Evolutionary conservation across 441 rosid genomes (phyloP).

Genomic region (Melastoma candidum): DNA sequence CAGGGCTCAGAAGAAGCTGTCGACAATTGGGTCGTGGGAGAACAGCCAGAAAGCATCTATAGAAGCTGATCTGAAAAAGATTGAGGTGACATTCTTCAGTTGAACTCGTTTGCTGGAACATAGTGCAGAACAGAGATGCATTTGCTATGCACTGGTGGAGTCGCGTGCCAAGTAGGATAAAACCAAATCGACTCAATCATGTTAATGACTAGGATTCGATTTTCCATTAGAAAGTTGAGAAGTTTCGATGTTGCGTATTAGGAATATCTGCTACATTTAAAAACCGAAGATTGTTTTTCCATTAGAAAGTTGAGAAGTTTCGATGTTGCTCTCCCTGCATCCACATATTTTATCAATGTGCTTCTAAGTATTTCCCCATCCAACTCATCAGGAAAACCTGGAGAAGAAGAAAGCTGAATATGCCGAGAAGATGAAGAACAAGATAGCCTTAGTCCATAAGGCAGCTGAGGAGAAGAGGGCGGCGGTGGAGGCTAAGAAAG

Average conservation of each 20-base stretch:
- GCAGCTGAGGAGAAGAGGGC: conserved; percentile 82
- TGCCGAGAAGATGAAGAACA: conserved; percentile 72
- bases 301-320: background rate
- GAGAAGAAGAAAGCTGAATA: conserved; percentile 75
- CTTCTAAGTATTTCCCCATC: too few species aligned
- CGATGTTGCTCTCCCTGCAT: background rate
- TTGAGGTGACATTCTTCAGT: conserved; percentile 35
- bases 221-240: too few species aligned
- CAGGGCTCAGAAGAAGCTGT: conserved; percentile 84
- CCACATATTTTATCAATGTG: background rate
- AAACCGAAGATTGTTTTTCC: too few species aligned
- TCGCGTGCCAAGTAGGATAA: too few species aligned
- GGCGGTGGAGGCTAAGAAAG: conserved; percentile 56
- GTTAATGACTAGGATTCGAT: too few species aligned
- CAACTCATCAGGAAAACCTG: conserved; percentile 43
- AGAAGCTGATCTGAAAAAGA: conserved; percentile 69
- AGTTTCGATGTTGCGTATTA: background rate
- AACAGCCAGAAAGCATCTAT: conserved; percentile 62
- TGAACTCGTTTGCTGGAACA: too few species aligned
- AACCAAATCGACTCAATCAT: too few species aligned
- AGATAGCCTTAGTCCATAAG: conserved; percentile 62
- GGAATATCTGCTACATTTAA: too few species aligned
- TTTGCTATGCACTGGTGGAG: too few species aligned
- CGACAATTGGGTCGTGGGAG: conserved; percentile 72
- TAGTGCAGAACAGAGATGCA: too few species aligned